phyloP scores from a whole-genome alignment of 306 rosid species.

The Sphenostylis stenocarpa region DNA sequence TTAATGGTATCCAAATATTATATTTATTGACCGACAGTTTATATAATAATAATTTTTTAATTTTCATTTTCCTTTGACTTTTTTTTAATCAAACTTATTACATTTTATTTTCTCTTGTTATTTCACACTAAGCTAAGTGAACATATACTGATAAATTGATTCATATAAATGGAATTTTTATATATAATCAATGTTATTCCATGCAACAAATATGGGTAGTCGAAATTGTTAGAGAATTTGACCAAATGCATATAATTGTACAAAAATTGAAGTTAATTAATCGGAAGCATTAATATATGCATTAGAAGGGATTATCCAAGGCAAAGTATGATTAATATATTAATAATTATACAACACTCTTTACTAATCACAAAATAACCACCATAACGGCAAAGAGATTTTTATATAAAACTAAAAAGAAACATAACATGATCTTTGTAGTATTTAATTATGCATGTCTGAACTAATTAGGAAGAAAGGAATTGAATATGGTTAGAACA shows the following conservation, averaged over 20 bases:
- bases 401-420: neutral
- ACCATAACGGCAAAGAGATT: constrained; percentile 38
- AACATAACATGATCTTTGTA: neutral
- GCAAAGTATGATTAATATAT: neutral
- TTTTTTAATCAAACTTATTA: neutral
- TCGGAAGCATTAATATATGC: constrained; percentile 6
- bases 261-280: neutral
- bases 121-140: neutral
- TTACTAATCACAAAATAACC: constrained; percentile 40
- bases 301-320: neutral
- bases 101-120: neutral
- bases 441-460: constrained; percentile 16
- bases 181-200: too few relatives aligned
- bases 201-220: constrained; percentile 23
- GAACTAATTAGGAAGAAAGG: constrained; percentile 9
- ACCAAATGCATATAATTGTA: constrained; percentile 20
- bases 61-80: neutral
- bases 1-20: neutral
- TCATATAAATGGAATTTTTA: neutral
- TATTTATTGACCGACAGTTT: neutral
- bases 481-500: constrained; percentile 46
- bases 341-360: neutral
- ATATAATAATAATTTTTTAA: neutral
- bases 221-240: constrained; percentile 4
- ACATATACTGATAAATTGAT: neutral